Base-by-base conservation (phyloP, 176 grass and related monocot genomes). In the Oryza nivara region DNA sequence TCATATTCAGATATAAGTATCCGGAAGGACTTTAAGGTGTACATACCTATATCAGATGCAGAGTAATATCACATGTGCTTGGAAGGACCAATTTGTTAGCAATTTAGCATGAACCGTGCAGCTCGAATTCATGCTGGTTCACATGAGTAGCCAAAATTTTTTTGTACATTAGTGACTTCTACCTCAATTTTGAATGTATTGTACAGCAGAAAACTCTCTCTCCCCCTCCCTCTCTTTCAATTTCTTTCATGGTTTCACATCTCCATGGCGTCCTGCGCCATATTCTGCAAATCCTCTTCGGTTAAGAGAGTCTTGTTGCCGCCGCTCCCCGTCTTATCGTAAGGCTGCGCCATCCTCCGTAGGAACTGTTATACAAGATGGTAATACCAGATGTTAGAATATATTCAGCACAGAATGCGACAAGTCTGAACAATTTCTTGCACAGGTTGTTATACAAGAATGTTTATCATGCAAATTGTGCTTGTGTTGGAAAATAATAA, bases 341-440 rank as follows among this genome's bases (percentile, higher is more conserved):
- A 96, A 10, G 96, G 96, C 72, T 98, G 96, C 1, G 95, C 93
- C 96, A 95, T 98, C 84, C 91, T 90, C 61, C 96, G 89, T 32
- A 98, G 93, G 49, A 96, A 99, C 96, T 99, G 26, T 41, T 11
- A 11, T 19, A 69, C 0, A 58, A 67, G 40, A 41, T 41, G 40
- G 36, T 38, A 41, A 75, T n/a, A 83, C 32, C 40, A 70, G 67
- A 66, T 0, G 79, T 56, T 49, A 76, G n/a, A 71, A 25, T 41
- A 41, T 41, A 41, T 60, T 82, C 54, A 80, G 10, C 5, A 6
- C 35, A 30, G 34, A 41, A 70, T 17, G 11, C 3, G 14, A 82
- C 49, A 80, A 75, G n/a, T 68, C 11, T 2, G 19, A 66, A 41
- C 22, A 63, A 40, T 35, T 3, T 19, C 30, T 6, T 3, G 30